These are phyloP conservation scores for Erythrophleum ivorense DNA, from an alignment of 331 rosid species.

Conservation along the genomic window DNA sequence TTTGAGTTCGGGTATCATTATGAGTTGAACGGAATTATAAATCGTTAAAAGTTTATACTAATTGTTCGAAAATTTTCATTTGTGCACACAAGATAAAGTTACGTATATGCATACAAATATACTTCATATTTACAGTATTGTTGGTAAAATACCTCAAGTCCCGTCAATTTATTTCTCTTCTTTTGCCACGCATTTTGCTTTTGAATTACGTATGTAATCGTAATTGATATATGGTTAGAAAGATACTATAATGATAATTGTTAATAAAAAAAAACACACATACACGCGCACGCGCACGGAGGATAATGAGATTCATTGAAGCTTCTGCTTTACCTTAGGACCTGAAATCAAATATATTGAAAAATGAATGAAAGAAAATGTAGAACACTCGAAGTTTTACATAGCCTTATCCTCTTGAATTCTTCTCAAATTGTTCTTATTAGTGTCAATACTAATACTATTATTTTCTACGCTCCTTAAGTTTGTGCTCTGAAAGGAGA, in stretches of 20 bases:
- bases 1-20: background rate
- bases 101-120: too few species aligned
- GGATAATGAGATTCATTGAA: background rate
- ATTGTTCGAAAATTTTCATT: too few species aligned
- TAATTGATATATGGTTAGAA: background rate
- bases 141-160: too few species aligned
- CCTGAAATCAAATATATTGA: background rate
- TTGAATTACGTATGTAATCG: background rate
- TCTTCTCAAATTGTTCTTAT: constrained; percentile 41
- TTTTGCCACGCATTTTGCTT: too few species aligned
- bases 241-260: background rate
- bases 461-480: constrained; percentile 69
- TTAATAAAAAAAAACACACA: background rate
- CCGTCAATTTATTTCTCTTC: too few species aligned
- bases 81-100: too few species aligned
- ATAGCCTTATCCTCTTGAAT: constrained; percentile 36
- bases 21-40: too few species aligned
- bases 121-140: too few species aligned
- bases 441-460: constrained; percentile 55
- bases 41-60: too few species aligned
- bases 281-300: background rate
- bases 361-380: constrained; percentile 1
- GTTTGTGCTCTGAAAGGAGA: constrained; percentile 59
- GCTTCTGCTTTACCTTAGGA: background rate
- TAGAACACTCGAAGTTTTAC: constrained; percentile 32